Percentiles rank a stretch among this genome's conserved stretches.
Conservation (phyloP, 2,329 filamentous ascomycete genomes). For the Macrophomina pseudophaseolina region DNA sequence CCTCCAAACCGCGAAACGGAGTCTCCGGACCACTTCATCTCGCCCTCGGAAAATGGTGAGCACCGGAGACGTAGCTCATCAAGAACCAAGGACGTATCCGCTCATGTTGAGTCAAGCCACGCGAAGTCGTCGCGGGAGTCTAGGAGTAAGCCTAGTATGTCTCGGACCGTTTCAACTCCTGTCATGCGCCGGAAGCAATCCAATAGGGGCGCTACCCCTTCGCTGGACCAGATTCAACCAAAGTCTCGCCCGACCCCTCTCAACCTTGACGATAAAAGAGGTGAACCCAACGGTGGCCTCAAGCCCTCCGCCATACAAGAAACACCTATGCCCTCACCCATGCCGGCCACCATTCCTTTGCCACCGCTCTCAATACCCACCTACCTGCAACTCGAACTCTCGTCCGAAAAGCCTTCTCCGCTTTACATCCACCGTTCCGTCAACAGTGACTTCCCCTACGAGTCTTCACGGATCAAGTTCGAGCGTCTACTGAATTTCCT, state of each 20-base stretch:
- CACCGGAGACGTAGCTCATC: constrained; percentile 18
- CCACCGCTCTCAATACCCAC: constrained; percentile 68
- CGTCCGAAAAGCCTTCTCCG: constrained; percentile 64
- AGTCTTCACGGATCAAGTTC: constrained; percentile 90
- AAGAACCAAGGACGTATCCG: not conserved
- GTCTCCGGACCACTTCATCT: constrained; percentile 12
- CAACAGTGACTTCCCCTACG: constrained; percentile 73
- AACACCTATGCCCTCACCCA: constrained; percentile 46
- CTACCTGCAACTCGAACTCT: constrained; percentile 69
- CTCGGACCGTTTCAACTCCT: constrained; percentile 37
- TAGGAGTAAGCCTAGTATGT: constrained; percentile 12
- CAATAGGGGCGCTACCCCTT: constrained; percentile 9
- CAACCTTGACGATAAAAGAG: constrained; percentile 41
- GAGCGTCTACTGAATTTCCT: constrained; percentile 90
- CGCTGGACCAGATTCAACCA: constrained; percentile 8
- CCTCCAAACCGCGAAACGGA: not conserved
- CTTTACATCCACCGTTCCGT: constrained; percentile 66
- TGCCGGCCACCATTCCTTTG: constrained; percentile 61
- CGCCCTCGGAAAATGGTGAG: constrained; percentile 17
- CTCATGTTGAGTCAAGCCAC: not conserved
- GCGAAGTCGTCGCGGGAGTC: not conserved
- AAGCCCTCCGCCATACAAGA: constrained; percentile 43
- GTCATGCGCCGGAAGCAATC: constrained; percentile 46
- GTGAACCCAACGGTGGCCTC: constrained; percentile 25
- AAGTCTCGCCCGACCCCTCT: constrained; percentile 38